Conservation (phyloP, 2,329 filamentous ascomycete genomes). For the Moelleriella libera region DNA sequence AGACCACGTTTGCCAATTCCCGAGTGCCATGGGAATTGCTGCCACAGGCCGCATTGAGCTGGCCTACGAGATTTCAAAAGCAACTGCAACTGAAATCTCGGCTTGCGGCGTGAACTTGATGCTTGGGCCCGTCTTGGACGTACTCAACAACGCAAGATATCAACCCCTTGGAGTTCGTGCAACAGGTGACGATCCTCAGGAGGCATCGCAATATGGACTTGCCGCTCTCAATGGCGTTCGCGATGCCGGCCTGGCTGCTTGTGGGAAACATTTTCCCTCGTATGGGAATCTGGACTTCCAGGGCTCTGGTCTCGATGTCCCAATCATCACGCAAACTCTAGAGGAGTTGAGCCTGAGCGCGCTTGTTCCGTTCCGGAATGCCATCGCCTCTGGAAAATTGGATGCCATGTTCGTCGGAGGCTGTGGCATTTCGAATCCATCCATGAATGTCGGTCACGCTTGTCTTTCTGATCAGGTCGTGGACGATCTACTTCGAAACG, state of each 20-base stretch:
- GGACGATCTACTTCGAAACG: slow-evolving; percentile 73
- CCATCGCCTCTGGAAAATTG: slow-evolving; percentile 65
- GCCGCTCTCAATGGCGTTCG: slow-evolving; percentile 87
- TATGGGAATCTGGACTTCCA: slow-evolving; percentile 93
- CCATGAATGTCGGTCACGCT: slow-evolving; percentile 90
- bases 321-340: slow-evolving; percentile 87
- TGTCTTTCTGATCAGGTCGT: slow-evolving; percentile 89
- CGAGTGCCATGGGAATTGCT: slow-evolving; percentile 93
- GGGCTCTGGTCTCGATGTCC: slow-evolving; percentile 80
- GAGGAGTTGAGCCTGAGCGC: slow-evolving; percentile 89
- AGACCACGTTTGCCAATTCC: slow-evolving; percentile 90
- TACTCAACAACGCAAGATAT: slow-evolving; percentile 82
- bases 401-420: slow-evolving; percentile 95
- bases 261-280: slow-evolving; percentile 92
- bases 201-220: slow-evolving; percentile 85
- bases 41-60: slow-evolving; percentile 76
- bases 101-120: slow-evolving; percentile 95
- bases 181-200: slow-evolving; percentile 83
- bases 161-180: slow-evolving; percentile 84
- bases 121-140: slow-evolving; percentile 83
- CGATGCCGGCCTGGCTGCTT: slow-evolving; percentile 75
- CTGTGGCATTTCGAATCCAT: slow-evolving; percentile 80
- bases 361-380: slow-evolving; percentile 80
- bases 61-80: slow-evolving; percentile 81
- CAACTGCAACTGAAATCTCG: slow-evolving; percentile 81